phyloP scores from a whole-genome alignment of 345 rosid species.

The Populus ilicifolia region DNA sequence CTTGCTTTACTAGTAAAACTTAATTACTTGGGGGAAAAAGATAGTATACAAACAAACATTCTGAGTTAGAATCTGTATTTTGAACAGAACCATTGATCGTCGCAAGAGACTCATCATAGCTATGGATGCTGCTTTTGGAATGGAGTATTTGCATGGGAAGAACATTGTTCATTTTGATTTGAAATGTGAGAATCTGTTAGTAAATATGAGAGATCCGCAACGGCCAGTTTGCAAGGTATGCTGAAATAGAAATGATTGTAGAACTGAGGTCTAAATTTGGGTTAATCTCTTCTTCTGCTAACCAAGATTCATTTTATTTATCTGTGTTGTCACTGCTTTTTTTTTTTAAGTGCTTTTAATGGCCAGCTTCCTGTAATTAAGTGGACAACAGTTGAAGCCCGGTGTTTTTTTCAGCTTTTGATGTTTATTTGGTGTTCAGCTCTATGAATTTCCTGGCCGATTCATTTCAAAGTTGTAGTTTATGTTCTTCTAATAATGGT shows the following conservation, averaged over 20 bases:
- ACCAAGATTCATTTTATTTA: not conserved
- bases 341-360: not conserved
- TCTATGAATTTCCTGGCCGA: not conserved
- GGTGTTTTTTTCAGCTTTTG: conserved; percentile 5
- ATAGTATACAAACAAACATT: not conserved
- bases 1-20: not conserved
- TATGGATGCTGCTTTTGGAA: conserved; percentile 98
- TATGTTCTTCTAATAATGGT: not conserved
- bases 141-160: conserved; percentile 98
- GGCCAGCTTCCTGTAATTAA: conserved; percentile 8
- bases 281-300: not conserved
- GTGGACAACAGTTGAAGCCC: not conserved
- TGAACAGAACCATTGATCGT: conserved; percentile 86
- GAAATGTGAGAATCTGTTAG: conserved; percentile 93
- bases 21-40: conserved; percentile 15
- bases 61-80: conserved; percentile 16
- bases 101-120: conserved; percentile 98
- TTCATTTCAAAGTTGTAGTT: not conserved
- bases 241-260: conserved; percentile 2
- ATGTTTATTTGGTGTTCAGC: conserved; percentile 1
- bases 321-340: conserved; percentile 9
- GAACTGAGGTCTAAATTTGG: conserved; percentile 10
- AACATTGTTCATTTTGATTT: conserved; percentile 96
- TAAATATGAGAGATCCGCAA: conserved; percentile 99
- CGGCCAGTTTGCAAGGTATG: conserved; percentile 93